Base-by-base conservation (phyloP, 2,329 filamentous ascomycete genomes). In the Sordariomycetes sp. region DNA sequence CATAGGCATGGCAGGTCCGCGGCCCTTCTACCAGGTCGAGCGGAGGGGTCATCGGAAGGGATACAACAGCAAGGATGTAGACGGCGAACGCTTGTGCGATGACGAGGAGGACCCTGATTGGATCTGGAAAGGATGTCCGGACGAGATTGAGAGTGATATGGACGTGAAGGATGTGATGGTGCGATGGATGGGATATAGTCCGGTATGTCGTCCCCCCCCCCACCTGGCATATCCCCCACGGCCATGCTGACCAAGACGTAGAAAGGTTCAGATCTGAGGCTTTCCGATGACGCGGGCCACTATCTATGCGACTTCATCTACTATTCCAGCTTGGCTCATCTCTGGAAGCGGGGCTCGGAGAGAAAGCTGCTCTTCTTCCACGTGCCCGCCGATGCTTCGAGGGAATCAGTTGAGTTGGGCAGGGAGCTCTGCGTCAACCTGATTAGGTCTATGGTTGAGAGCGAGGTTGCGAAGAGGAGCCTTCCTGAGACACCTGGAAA, bases 271-370 rank as follows among this genome's bases (percentile, higher is more conserved):
- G 64, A 70, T 41, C 52, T 78, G 7, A 67, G 74, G 21, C 61
- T 82, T 25, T 86, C 80, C 0, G 69, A 77, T 28, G 79, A 88
- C 43, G 75, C 83, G 0, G 83, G 83, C 3, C 70, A 70, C 15
- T 88, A 81, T 53, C 63, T 87, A 12, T 88, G 83, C 56, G 83
- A 88, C 50, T 88, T 84, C 49, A 86, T 82, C 44, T 85, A 82
- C 54, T 86, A 77, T 55, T 76, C 74, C 6, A 82, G 76, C 40
- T 54, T 86, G 44, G 66, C 79, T 15, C 60, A 76, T 38, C 57
- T 76, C 23, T 63, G 59, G 46, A 70, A 67, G 48, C 54, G 61
- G 30, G 47, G 61, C 29, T 50, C 64, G 39, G 56, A 59, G 15
- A 59, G 59, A 36, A 69, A 69, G 37, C 75, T 82, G 5, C 55